These are phyloP conservation scores for Corymbia maculata DNA, from an alignment of 345 rosid species.

Conservation along the genomic window DNA sequence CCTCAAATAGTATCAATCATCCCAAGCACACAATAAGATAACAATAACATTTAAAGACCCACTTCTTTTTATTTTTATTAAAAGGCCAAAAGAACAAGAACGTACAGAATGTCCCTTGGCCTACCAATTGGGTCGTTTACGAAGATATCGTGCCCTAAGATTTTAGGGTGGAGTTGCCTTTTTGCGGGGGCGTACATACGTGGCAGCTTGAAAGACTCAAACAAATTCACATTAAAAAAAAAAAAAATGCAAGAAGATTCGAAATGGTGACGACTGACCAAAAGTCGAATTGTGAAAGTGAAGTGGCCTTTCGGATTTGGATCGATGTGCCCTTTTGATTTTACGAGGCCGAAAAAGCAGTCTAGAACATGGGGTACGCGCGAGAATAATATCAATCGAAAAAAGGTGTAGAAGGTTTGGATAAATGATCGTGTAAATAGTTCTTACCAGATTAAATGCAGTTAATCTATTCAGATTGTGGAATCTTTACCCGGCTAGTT, in stretches of 20 bases:
- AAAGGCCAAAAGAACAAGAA: not conserved
- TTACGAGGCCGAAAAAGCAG: not conserved
- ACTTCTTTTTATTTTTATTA: not conserved
- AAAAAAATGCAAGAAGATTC: not conserved
- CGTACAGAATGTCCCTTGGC: not conserved
- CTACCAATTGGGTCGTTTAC: not conserved
- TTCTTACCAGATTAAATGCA: not conserved
- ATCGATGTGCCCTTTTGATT: not conserved
- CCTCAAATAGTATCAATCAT: not conserved
- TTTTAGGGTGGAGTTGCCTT: not conserved
- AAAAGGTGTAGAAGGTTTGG: not conserved
- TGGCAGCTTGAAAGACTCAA: not conserved
- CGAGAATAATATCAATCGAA: not conserved
- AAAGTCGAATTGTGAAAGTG: not conserved
- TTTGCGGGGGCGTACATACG: not conserved
- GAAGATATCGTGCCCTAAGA: not conserved
- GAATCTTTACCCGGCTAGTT: not conserved
- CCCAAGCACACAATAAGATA: not conserved
- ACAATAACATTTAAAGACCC: not conserved
- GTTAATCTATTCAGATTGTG: not conserved
- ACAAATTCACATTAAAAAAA: not conserved
- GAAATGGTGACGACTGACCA: not conserved
- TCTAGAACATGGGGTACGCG: not conserved
- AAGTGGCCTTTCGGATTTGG: not conserved
- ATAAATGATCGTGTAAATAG: not conserved